A percentile compares a stretch with the other conserved stretches of the same genome.
phyloP scores from a whole-genome alignment of 345 rosid species.

The Trapa incisa region DNA sequence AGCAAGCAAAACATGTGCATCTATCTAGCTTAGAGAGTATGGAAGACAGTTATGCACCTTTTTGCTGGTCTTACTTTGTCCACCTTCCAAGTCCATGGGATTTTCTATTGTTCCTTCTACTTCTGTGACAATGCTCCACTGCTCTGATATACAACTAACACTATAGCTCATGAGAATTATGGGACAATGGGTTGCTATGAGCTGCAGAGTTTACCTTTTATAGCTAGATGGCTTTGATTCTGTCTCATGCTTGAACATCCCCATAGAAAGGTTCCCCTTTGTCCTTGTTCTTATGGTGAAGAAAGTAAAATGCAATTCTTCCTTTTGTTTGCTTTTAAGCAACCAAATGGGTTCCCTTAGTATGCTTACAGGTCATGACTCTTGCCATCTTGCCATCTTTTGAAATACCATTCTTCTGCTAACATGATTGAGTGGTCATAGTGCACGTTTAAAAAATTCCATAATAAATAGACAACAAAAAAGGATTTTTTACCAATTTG shows the following conservation, averaged over 20 bases:
- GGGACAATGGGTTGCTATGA: slow-evolving; percentile 3
- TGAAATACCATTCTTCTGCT: neutral
- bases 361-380: too few relatives aligned
- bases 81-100: neutral
- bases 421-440: too few relatives aligned
- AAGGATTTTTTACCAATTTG: too few relatives aligned
- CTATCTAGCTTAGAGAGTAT: neutral
- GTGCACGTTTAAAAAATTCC: too few relatives aligned
- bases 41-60: neutral
- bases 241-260: neutral
- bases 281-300: too few relatives aligned
- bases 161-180: neutral
- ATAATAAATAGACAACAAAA: too few relatives aligned
- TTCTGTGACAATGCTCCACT: neutral
- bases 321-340: slow-evolving; percentile 13
- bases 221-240: slow-evolving; percentile 1
- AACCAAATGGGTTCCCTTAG: neutral
- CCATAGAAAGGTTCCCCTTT: neutral
- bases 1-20: neutral
- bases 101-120: neutral
- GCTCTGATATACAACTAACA: too few relatives aligned
- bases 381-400: neutral
- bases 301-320: neutral
- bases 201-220: neutral
- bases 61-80: neutral